Evolutionary conservation across 176 grass and related monocot species (phyloP).

Genomic region (Puya raimondii): DNA sequence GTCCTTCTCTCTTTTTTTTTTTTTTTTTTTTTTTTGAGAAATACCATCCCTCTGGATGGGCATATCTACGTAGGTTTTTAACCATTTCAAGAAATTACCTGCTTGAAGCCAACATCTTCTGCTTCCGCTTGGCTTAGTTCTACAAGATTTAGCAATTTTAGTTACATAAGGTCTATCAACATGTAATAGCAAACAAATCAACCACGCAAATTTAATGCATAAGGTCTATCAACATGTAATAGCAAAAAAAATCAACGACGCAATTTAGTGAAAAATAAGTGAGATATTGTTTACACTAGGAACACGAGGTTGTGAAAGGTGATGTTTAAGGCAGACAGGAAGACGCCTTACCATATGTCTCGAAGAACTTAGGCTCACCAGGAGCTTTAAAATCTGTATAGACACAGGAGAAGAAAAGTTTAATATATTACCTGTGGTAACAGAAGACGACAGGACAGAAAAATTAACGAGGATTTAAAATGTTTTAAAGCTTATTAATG

Average conservation of each 20-base stretch:
- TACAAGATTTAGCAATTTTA: slow-evolving; percentile 41
- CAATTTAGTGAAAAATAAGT: slow-evolving; percentile 6
- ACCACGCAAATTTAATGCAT: neutral
- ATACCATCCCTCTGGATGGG: too few species aligned
- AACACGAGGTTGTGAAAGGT: neutral
- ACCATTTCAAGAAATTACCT: slow-evolving; percentile 28
- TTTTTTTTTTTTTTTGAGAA: too few species aligned
- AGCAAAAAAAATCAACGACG: slow-evolving; percentile 16
- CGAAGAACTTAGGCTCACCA: slow-evolving; percentile 87
- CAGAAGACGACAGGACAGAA: neutral
- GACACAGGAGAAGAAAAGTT: slow-evolving; percentile 7
- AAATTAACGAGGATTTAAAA: neutral
- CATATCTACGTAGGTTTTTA: too few species aligned
- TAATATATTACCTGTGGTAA: neutral
- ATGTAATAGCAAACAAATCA: neutral
- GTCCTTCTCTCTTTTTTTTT: too few species aligned
- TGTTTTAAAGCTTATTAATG: neutral
- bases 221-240: neutral
- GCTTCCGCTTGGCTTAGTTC: slow-evolving; percentile 83
- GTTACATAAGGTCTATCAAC: neutral
- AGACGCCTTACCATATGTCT: slow-evolving; percentile 69
- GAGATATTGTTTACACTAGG: slow-evolving; percentile 12
- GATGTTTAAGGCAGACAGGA: slow-evolving; percentile 1
- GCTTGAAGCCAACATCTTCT: slow-evolving; percentile 92
- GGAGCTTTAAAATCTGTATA: slow-evolving; percentile 91